Evolutionary conservation across 371 early-diverging fungal species (phyloP).

Genomic region (Mortierella sp.): DNA sequence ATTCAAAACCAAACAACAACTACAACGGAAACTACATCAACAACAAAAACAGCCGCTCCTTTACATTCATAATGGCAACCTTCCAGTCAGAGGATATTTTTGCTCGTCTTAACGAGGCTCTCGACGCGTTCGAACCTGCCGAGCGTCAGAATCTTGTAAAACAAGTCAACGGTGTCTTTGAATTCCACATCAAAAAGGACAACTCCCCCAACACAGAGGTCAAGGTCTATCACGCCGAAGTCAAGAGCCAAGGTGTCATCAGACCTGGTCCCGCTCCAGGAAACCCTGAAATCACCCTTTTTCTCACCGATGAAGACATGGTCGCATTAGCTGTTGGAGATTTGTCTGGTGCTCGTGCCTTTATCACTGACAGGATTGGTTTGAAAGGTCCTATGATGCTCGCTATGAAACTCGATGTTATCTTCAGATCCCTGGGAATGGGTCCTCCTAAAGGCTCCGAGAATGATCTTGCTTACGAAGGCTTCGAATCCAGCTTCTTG

Average conservation of each 20-base stretch:
- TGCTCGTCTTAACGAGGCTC: slow-evolving; percentile 56
- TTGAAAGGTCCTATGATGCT: slow-evolving; percentile 83
- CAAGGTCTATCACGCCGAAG: slow-evolving; percentile 67
- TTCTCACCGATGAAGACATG: slow-evolving; percentile 73
- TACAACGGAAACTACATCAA: background rate
- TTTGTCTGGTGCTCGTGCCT: slow-evolving; percentile 82
- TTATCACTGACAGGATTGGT: slow-evolving; percentile 91
- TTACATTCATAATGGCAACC: background rate
- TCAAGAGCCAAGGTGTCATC: slow-evolving; percentile 68
- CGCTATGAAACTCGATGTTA: slow-evolving; percentile 70
- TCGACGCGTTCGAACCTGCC: slow-evolving; percentile 48
- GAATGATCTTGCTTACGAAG: slow-evolving; percentile 50
- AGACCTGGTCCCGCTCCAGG: slow-evolving; percentile 46
- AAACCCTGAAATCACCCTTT: slow-evolving; percentile 61
- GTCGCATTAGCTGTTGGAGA: slow-evolving; percentile 79
- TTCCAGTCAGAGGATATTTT: slow-evolving; percentile 54
- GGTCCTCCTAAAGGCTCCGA: slow-evolving; percentile 51
- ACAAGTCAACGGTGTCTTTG: slow-evolving; percentile 87
- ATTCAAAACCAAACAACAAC: background rate
- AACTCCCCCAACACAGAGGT: slow-evolving; percentile 58
- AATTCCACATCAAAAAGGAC: slow-evolving; percentile 78
- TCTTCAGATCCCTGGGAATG: slow-evolving; percentile 53
- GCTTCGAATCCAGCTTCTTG: slow-evolving; percentile 51
- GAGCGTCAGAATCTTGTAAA: slow-evolving; percentile 64
- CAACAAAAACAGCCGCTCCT: background rate